A percentile compares a stretch with the other conserved stretches of the same genome.
Conservation (phyloP, 148 eudicot species). For the Oxyria digyna region DNA sequence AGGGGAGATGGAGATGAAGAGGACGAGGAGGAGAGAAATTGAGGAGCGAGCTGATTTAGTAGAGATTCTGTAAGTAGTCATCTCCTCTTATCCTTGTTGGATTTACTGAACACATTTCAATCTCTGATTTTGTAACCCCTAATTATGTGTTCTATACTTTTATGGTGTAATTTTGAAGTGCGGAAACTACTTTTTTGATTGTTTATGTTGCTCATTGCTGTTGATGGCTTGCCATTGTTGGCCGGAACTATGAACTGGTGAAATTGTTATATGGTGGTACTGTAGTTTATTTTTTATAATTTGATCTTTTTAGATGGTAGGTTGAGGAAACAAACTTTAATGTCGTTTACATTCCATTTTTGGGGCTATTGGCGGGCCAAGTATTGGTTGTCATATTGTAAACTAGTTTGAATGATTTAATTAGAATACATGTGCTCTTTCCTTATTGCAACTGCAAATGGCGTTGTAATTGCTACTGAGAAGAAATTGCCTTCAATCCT, state of each 20-base stretch:
- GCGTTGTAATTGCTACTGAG: slow-evolving; percentile 96
- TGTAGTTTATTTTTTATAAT: no score
- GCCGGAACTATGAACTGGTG: not conserved
- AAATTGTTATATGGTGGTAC: no score
- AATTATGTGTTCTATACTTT: not conserved
- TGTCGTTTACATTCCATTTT: not conserved
- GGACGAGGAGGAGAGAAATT: no score
- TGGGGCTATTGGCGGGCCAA: not conserved
- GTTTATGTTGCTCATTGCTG: not conserved
- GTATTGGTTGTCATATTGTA: not conserved
- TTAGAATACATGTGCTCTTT: not conserved
- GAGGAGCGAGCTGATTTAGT: no score
- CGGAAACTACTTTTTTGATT: not conserved
- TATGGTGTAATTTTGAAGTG: no score
- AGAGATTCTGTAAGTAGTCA: no score
- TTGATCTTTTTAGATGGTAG: not conserved
- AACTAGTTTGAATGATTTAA: not conserved
- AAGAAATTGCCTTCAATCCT: slow-evolving; percentile 19
- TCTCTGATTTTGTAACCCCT: not conserved
- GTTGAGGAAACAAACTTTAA: not conserved
- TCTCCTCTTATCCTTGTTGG: no score
- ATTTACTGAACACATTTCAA: no score
- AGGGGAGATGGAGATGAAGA: no score
- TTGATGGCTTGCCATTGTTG: not conserved
- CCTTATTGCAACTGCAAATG: slow-evolving; percentile 75